phyloP scores from a whole-genome alignment of 1,284 basidiomycete species.

The Boletus calvinii region DNA sequence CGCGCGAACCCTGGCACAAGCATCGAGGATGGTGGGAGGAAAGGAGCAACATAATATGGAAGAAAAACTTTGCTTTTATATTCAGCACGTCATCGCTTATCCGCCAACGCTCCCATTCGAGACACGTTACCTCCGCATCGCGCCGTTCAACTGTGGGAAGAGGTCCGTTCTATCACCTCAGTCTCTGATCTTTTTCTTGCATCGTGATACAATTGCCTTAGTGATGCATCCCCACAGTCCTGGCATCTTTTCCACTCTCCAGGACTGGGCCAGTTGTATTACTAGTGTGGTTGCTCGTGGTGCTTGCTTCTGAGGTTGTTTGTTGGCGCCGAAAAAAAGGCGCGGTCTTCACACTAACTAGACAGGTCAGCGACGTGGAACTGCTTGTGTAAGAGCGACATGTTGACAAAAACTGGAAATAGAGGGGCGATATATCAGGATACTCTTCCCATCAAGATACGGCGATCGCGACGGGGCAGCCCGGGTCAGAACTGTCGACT shows the following conservation, averaged over 20 bases:
- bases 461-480: not conserved
- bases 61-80: slow-evolving; percentile 10
- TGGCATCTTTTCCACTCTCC: not conserved
- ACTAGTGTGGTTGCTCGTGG: not conserved
- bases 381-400: not conserved
- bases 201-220: not conserved
- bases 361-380: not conserved
- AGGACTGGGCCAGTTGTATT: not conserved
- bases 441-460: not conserved
- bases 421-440: not conserved
- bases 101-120: not conserved
- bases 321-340: not conserved
- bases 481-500: not conserved
- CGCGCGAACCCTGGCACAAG: not conserved
- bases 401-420: not conserved
- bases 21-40: not conserved
- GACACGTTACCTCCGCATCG: slow-evolving; percentile 5
- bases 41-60: not conserved
- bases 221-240: not conserved
- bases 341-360: not conserved
- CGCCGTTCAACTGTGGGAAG: slow-evolving; percentile 6
- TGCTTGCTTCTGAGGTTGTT: not conserved
- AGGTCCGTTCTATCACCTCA: slow-evolving; percentile 10
- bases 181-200: not conserved
- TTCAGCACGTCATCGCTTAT: slow-evolving; percentile 9